A percentile compares a stretch with the other conserved stretches of the same genome.
These are phyloP conservation scores for Fraxinus sp. DNA, from an alignment of 305 asterid genomes.

Conservation along the genomic window DNA sequence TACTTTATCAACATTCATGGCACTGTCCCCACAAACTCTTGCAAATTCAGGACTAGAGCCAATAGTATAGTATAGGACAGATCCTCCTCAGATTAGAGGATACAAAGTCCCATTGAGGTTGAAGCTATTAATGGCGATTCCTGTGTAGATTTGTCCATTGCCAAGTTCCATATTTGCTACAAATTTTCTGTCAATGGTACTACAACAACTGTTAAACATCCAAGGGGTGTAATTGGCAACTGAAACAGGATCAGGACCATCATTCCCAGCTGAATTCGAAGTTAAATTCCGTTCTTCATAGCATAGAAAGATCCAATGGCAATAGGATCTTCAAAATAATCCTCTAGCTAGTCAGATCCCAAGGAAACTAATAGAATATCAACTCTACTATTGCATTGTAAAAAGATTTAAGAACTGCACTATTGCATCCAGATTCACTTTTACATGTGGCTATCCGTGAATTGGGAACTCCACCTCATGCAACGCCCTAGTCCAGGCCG, in stretches of 20 bases:
- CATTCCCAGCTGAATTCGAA: conserved; percentile 26
- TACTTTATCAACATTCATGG: conserved; percentile 36
- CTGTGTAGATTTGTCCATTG: conserved; percentile 15
- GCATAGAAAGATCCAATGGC: conserved; percentile 44
- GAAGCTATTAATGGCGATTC: conserved; percentile 7
- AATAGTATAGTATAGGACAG: conserved; percentile 42
- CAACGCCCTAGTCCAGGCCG: conserved; percentile 26
- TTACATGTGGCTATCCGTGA: conserved; percentile 33
- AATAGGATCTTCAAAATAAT: conserved; percentile 20
- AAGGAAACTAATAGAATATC: conserved; percentile 34
- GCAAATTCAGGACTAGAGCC: conserved; percentile 34
- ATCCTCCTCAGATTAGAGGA: conserved; percentile 44
- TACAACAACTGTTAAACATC: conserved; percentile 32
- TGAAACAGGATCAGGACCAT: conserved; percentile 5
- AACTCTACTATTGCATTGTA: conserved; percentile 41
- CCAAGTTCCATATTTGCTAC: conserved; percentile 27
- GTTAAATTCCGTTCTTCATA: conserved; percentile 31
- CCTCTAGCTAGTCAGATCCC: conserved; percentile 11
- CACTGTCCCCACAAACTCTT: conserved; percentile 19
- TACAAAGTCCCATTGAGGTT: conserved; percentile 7
- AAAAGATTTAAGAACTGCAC: conserved; percentile 32
- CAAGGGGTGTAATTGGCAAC: conserved; percentile 30
- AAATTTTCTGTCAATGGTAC: conserved; percentile 28
- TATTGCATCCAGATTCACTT: conserved; percentile 12
- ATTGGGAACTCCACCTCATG: conserved; percentile 32